Percentiles rank a stretch among this genome's conserved stretches.
phyloP scores from a whole-genome alignment of 2,329 filamentous ascomycete species.

The Leptographium lundbergii region DNA sequence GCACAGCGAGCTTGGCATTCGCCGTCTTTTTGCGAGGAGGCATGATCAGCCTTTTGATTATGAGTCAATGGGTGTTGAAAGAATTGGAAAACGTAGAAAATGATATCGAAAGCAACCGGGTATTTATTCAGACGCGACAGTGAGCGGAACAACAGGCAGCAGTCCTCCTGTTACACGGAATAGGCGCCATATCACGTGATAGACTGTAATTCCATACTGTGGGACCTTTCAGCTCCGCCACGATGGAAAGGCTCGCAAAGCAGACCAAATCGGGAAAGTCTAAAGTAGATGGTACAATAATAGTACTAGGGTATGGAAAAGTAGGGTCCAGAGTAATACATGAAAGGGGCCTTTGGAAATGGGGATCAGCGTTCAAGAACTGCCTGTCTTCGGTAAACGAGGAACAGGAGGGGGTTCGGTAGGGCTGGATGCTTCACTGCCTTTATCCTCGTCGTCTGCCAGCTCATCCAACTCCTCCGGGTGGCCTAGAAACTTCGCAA shows the following conservation, averaged over 20 bases:
- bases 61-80: background rate
- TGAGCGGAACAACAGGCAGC: background rate
- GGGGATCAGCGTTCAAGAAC: background rate
- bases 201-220: too few species aligned
- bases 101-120: background rate
- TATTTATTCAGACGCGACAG: background rate
- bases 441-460: conserved; percentile 41
- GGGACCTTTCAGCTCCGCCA: background rate
- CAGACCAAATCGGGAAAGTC: background rate
- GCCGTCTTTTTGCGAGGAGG: conserved; percentile 5
- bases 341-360: background rate
- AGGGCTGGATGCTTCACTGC: conserved; percentile 14
- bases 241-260: background rate
- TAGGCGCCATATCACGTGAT: background rate
- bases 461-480: conserved; percentile 52
- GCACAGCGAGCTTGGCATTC: background rate
- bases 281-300: too few species aligned
- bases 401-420: background rate
- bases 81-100: background rate
- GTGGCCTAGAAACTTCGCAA: conserved; percentile 74
- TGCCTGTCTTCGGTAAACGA: conserved; percentile 1
- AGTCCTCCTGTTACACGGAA: background rate
- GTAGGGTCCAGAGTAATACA: background rate
- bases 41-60: background rate
- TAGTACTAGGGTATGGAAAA: background rate